A percentile compares a stretch with the other conserved stretches of the same genome.
These are phyloP conservation scores for Coix lacrymajobi DNA, from an alignment of 176 grass and related monocot species.

Conservation along the genomic window DNA sequence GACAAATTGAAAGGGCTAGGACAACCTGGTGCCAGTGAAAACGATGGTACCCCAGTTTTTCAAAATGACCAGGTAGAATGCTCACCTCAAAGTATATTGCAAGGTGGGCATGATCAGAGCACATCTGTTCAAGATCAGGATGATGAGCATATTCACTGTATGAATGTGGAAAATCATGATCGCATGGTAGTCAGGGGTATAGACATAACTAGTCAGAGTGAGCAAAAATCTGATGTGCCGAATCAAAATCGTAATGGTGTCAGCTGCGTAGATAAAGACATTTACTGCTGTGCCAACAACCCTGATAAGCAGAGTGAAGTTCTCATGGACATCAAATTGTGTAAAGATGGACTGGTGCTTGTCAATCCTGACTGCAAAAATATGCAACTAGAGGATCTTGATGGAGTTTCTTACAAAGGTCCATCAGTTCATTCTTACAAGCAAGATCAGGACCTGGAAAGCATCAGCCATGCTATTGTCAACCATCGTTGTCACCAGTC, in stretches of 20 bases:
- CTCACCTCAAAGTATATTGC: conserved; percentile 2
- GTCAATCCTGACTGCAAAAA: neutral
- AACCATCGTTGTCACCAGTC: neutral
- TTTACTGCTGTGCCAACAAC: neutral
- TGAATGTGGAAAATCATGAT: neutral
- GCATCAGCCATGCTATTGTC: neutral
- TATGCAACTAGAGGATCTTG: conserved; percentile 11
- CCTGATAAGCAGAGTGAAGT: conserved; percentile 2
- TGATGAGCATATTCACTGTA: conserved; percentile 5
- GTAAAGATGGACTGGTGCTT: conserved; percentile 5
- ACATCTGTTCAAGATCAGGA: neutral
- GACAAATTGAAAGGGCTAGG: conserved; percentile 4
- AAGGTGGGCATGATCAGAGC: conserved; percentile 14
- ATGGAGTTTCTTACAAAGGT: conserved; percentile 2
- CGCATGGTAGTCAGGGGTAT: neutral
- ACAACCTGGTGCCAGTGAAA: conserved; percentile 17
- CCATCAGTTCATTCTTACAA: neutral
- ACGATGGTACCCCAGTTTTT: conserved; percentile 9
- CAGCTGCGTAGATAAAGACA: neutral
- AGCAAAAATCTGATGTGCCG: conserved; percentile 1
- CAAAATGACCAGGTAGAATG: conserved; percentile 8
- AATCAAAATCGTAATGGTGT: neutral
- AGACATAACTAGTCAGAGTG: neutral
- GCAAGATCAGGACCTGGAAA: conserved; percentile 14
- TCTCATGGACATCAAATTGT: neutral